A percentile compares a stretch with the other conserved stretches of the same genome.
Evolutionary conservation across 2,329 filamentous ascomycete genomes (phyloP).

Genomic region (Colletotrichum trifolii): DNA sequence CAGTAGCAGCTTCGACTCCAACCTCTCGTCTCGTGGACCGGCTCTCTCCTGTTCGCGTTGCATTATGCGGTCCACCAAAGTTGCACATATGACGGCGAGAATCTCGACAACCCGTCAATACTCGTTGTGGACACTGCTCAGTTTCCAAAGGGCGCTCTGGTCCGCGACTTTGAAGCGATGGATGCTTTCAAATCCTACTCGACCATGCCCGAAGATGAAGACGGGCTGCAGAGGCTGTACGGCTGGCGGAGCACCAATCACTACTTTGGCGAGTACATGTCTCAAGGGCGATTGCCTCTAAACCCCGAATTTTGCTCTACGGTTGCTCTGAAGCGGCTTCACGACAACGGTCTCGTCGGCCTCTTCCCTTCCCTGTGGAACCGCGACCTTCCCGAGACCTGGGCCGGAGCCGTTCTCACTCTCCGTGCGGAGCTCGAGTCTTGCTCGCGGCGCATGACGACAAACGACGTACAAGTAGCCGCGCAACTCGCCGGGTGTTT

Average conservation of each 20-base stretch:
- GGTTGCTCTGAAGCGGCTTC: background rate
- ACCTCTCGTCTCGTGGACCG: constrained; percentile 13
- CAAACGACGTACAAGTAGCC: background rate
- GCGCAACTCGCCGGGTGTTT: background rate
- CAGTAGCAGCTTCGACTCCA: constrained; percentile 4
- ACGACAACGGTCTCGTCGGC: background rate
- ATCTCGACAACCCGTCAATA: background rate
- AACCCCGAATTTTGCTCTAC: background rate
- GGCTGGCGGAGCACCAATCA: constrained; percentile 3
- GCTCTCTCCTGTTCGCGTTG: constrained; percentile 7
- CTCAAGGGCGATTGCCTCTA: background rate
- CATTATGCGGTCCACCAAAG: constrained; percentile 9
- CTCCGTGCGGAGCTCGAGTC: constrained; percentile 5
- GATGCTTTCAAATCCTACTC: constrained; percentile 2
- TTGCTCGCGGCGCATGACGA: background rate
- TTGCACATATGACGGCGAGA: background rate
- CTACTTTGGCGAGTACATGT: background rate
- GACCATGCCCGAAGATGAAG: background rate
- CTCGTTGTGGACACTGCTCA: background rate
- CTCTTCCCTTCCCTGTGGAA: constrained; percentile 2
- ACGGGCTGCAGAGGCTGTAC: background rate
- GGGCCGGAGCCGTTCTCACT: constrained; percentile 2
- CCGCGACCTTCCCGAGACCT: constrained; percentile 4
- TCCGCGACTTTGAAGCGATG: constrained; percentile 7
- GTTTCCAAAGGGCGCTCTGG: background rate